These are phyloP conservation scores for Amanita exitialis DNA, from an alignment of 768 basidiomycete genomes.

Conservation along the genomic window DNA sequence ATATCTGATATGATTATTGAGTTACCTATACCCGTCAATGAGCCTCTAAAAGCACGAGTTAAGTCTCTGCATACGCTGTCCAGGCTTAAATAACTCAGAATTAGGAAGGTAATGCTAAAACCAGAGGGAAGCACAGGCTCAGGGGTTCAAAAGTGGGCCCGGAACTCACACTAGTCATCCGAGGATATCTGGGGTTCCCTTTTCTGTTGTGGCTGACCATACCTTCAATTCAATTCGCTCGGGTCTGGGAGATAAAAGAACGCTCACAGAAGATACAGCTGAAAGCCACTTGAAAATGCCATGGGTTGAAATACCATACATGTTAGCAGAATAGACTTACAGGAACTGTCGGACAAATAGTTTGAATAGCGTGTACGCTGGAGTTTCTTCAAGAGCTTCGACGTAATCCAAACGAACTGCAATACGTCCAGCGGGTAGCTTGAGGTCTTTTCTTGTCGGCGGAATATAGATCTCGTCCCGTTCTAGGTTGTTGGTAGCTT, in stretches of 20 bases:
- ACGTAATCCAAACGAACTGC: conserved; percentile 32
- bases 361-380: conserved; percentile 38
- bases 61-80: conserved; percentile 25
- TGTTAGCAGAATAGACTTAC: conserved; percentile 17
- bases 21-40: conserved; percentile 13
- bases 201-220: conserved; percentile 29
- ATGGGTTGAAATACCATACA: background rate
- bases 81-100: conserved; percentile 34
- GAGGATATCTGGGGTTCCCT: conserved; percentile 35
- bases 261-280: conserved; percentile 34
- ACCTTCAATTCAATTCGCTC: background rate
- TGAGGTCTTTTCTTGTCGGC: conserved; percentile 27
- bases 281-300: conserved; percentile 25
- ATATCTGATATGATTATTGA: conserved; percentile 33
- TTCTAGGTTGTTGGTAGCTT: conserved; percentile 44
- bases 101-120: conserved; percentile 33
- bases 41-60: background rate
- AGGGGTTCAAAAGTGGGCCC: background rate
- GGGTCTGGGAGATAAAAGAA: background rate
- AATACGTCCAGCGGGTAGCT: conserved; percentile 30
- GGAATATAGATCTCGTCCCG: conserved; percentile 69
- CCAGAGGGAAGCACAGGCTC: conserved; percentile 1
- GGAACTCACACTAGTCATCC: conserved; percentile 30
- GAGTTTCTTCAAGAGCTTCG: conserved; percentile 40
- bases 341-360: conserved; percentile 39